Base-by-base conservation (phyloP, 257 asterid species). In the Paulownia fortunei region DNA sequence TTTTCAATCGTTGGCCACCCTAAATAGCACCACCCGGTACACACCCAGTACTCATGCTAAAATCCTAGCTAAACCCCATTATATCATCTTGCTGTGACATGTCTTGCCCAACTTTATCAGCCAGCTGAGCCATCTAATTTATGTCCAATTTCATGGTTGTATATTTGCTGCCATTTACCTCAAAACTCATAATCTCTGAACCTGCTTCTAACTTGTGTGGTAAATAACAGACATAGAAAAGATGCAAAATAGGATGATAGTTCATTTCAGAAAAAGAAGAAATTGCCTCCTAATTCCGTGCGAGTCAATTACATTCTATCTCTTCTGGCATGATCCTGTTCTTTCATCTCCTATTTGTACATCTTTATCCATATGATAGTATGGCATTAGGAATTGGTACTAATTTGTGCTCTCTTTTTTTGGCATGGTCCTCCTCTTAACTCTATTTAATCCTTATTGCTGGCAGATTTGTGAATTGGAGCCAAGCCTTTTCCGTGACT, bases 391-490 rank as follows among this genome's bases (percentile, higher is more conserved):
- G 56, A 13, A 12, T 16, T 18, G 68, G 55, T 18, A 23, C 30
- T 8, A 18, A 34, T 44, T n/a, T 71, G 15, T 76, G 34, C 34
- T 34, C 42, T 15, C 32, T 36, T 32, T 46, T 46, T 70, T 12
- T 70, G 60, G 64, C 47, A 34, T 6, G 32, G 16, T 41, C 30
- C 39, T 51, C 63, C 27, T 49, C 54, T 16, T 23, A 66, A 24
- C 69, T 52, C 41, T 73, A 15, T 26, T n/a, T 11, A 18, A 41
- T 32, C 77, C 36, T 27, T 69, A 21, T 51, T 11, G 49, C 58
- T 76, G 69, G n/a, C 84, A 91, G 98, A 71, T 87, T 49, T 94
- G 98, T 81, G 96, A 92, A 83, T 72, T 90, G 85, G 97, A 94
- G 55, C 96, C 98, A 10, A 76, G 87, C 60, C 78, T 85, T 63